Conservation (phyloP, 2,329 filamentous ascomycete species). For the Colletotrichum plurivorum region DNA sequence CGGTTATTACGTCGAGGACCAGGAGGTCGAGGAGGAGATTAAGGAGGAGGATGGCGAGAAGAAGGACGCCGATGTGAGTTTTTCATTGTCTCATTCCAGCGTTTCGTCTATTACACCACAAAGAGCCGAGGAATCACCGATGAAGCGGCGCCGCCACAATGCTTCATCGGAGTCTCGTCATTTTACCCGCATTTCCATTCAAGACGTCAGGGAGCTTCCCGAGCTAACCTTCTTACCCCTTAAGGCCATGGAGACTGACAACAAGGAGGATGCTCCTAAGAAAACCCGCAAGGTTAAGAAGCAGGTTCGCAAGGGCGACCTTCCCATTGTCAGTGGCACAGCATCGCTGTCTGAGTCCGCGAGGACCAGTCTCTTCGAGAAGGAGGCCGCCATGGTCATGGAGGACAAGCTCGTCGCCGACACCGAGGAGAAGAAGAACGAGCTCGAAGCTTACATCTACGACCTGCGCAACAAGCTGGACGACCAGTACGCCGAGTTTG, state of each 20-base stretch:
- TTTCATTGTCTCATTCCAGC: conserved; percentile 34
- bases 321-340: conserved; percentile 88
- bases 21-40: conserved; percentile 95
- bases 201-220: conserved; percentile 12
- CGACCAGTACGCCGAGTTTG: conserved; percentile 89
- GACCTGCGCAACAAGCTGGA: conserved; percentile 96
- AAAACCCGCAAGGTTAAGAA: conserved; percentile 99
- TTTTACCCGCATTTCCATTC: conserved; percentile 1
- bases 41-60: conserved; percentile 72
- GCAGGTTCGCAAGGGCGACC: conserved; percentile 96
- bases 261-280: conserved; percentile 77
- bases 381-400: conserved; percentile 92
- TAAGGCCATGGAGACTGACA: conserved; percentile 90
- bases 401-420: conserved; percentile 99
- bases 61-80: conserved; percentile 82
- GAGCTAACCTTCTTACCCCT: conserved; percentile 46
- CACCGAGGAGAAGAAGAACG: conserved; percentile 99
- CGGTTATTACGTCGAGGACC: conserved; percentile 97
- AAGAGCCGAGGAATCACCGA: conserved; percentile 15
- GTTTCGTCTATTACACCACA: conserved; percentile 4
- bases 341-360: conserved; percentile 79
- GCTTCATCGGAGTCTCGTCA: neutral
- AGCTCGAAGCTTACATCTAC: conserved; percentile 98
- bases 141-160: conserved; percentile 29
- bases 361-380: conserved; percentile 81